Conservation (phyloP, 371 early-diverging fungal genomes). For the Umbelopsis sp. region DNA sequence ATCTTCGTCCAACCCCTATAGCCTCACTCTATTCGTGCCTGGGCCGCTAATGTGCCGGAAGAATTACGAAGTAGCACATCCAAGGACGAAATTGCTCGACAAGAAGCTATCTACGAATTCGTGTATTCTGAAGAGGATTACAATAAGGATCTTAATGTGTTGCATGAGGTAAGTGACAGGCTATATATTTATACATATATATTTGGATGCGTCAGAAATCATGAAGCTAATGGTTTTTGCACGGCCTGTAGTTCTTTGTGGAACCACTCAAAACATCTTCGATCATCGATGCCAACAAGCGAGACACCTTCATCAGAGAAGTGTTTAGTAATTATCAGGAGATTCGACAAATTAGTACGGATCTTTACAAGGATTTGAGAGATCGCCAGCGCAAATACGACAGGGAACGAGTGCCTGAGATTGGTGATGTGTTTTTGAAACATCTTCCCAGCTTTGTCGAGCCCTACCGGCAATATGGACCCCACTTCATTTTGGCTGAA, state of each 20-base stretch:
- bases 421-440: conserved; percentile 86
- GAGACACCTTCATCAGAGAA: conserved; percentile 68
- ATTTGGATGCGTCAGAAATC: not conserved
- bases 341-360: conserved; percentile 72
- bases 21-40: conserved; percentile 48
- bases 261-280: conserved; percentile 31
- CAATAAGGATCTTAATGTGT: conserved; percentile 67
- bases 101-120: conserved; percentile 93
- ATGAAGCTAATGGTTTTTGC: no score
- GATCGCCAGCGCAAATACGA: conserved; percentile 67
- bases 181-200: not conserved
- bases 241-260: conserved; percentile 33
- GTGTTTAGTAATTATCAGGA: conserved; percentile 87
- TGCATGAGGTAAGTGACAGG: conserved; percentile 28
- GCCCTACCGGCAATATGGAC: conserved; percentile 88
- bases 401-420: conserved; percentile 68
- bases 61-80: conserved; percentile 72
- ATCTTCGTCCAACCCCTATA: not conserved
- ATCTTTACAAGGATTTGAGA: conserved; percentile 70
- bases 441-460: conserved; percentile 76
- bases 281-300: conserved; percentile 55
- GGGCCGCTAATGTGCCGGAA: conserved; percentile 73
- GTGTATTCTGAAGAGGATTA: conserved; percentile 90
- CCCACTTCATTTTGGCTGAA: conserved; percentile 84
- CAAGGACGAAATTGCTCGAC: conserved; percentile 82